A percentile compares a stretch with the other conserved stretches of the same genome.
Evolutionary conservation across 2,329 filamentous ascomycete genomes (phyloP).

Genomic region (Aspergillus puulaauensis): DNA sequence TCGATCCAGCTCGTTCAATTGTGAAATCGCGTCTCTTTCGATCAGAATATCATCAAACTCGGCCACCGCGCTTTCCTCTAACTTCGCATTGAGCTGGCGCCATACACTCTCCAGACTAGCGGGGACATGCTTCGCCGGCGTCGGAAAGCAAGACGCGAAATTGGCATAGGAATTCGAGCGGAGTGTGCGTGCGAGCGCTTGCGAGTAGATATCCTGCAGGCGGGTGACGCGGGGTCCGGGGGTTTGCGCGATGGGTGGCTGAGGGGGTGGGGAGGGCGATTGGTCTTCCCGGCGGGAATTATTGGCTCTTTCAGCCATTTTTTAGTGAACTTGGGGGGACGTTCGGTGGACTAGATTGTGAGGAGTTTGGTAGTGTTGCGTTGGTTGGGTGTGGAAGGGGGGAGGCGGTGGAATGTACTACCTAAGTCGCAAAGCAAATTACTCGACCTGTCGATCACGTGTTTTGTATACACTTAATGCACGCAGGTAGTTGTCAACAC

Average conservation of each 20-base stretch:
- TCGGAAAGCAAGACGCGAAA: slow-evolving; percentile 65
- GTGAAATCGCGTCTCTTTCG: slow-evolving; percentile 56
- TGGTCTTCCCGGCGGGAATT: slow-evolving; percentile 12
- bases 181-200: slow-evolving; percentile 60
- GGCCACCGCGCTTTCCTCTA: slow-evolving; percentile 57
- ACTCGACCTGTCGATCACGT: slow-evolving; percentile 26
- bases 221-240: slow-evolving; percentile 61
- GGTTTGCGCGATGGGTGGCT: slow-evolving; percentile 54
- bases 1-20: slow-evolving; percentile 61
- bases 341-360: neutral
- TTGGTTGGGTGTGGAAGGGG: neutral
- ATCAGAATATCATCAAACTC: slow-evolving; percentile 62
- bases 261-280: slow-evolving; percentile 53
- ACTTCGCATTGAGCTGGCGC: slow-evolving; percentile 57
- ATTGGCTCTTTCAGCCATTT: slow-evolving; percentile 22
- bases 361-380: neutral
- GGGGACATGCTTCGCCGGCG: slow-evolving; percentile 57
- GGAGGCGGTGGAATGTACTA: neutral
- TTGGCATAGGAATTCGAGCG: slow-evolving; percentile 61
- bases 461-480: slow-evolving; percentile 1
- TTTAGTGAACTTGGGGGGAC: neutral
- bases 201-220: slow-evolving; percentile 59
- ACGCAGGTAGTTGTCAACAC: neutral
- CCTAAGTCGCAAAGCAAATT: neutral
- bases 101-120: slow-evolving; percentile 57